Percentiles rank a stretch among this genome's conserved stretches.
Conservation (phyloP, 2,329 filamentous ascomycete species). For the Xylaria arbuscula region DNA sequence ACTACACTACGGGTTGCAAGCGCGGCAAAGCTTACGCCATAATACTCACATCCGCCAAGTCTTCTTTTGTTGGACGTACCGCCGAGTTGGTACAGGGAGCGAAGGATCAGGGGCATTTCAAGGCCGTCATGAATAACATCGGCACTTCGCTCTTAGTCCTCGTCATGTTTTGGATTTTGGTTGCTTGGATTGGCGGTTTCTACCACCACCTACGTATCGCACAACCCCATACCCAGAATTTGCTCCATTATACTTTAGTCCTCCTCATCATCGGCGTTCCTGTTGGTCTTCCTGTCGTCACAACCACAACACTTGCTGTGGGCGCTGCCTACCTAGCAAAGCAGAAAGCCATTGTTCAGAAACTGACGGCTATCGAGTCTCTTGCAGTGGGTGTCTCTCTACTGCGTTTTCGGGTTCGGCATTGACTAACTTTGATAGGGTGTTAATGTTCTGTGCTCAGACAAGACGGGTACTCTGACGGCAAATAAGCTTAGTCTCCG, state of each 20-base stretch:
- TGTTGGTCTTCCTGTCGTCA: slow-evolving; percentile 82
- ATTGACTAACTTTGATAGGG: slow-evolving; percentile 52
- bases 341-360: slow-evolving; percentile 83
- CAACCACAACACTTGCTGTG: slow-evolving; percentile 80
- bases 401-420: background rate
- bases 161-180: slow-evolving; percentile 81
- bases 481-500: slow-evolving; percentile 81
- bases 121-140: slow-evolving; percentile 86
- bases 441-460: slow-evolving; percentile 83
- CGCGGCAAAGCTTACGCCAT: slow-evolving; percentile 80
- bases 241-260: slow-evolving; percentile 76
- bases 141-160: slow-evolving; percentile 78
- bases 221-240: slow-evolving; percentile 66
- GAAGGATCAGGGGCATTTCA: slow-evolving; percentile 81
- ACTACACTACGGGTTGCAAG: slow-evolving; percentile 86
- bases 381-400: slow-evolving; percentile 60
- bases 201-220: slow-evolving; percentile 76
- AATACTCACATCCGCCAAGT: slow-evolving; percentile 72
- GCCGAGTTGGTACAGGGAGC: slow-evolving; percentile 79
- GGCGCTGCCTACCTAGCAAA: slow-evolving; percentile 81
- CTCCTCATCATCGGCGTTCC: slow-evolving; percentile 82
- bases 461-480: slow-evolving; percentile 83
- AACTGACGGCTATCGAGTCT: slow-evolving; percentile 82
- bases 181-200: slow-evolving; percentile 82
- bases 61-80: slow-evolving; percentile 82